These are phyloP conservation scores for Coemansia sp. DNA, from an alignment of 192 early-diverging fungal genomes.

Conservation along the genomic window DNA sequence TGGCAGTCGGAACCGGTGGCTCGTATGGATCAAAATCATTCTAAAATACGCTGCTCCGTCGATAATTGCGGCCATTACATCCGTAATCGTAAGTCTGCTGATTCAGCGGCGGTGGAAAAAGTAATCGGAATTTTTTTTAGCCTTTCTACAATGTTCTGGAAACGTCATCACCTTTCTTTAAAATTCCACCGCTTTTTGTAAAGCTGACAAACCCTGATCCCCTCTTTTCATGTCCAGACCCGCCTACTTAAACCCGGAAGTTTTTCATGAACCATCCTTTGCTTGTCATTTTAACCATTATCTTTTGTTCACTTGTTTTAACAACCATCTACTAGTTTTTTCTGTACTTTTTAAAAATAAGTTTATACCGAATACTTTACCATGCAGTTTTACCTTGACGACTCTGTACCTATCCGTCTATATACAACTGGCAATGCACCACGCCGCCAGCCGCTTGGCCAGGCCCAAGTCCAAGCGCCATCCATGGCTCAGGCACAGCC, in stretches of 20 bases:
- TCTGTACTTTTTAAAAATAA: slow-evolving; percentile 3
- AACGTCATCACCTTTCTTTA: too few species aligned
- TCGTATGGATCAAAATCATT: slow-evolving; percentile 25
- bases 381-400: slow-evolving; percentile 48
- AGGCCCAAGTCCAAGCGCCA: not conserved
- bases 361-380: not conserved
- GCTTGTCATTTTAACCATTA: too few species aligned
- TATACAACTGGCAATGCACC: slow-evolving; percentile 39
- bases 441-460: slow-evolving; percentile 1
- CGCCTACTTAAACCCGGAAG: too few species aligned
- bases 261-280: too few species aligned
- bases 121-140: not conserved
- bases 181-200: too few species aligned
- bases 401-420: slow-evolving; percentile 33
- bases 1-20: slow-evolving; percentile 1
- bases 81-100: slow-evolving; percentile 17
- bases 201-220: too few species aligned
- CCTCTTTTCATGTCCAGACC: too few species aligned
- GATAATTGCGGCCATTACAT: slow-evolving; percentile 40
- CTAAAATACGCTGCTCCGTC: slow-evolving; percentile 39
- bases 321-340: not conserved
- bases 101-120: slow-evolving; percentile 9
- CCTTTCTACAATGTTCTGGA: not conserved
- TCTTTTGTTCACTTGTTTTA: too few species aligned
- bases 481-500: slow-evolving; percentile 7